Evolutionary conservation across 139 green algal species (phyloP).

Genomic region (Yamagishiella unicocca): DNA sequence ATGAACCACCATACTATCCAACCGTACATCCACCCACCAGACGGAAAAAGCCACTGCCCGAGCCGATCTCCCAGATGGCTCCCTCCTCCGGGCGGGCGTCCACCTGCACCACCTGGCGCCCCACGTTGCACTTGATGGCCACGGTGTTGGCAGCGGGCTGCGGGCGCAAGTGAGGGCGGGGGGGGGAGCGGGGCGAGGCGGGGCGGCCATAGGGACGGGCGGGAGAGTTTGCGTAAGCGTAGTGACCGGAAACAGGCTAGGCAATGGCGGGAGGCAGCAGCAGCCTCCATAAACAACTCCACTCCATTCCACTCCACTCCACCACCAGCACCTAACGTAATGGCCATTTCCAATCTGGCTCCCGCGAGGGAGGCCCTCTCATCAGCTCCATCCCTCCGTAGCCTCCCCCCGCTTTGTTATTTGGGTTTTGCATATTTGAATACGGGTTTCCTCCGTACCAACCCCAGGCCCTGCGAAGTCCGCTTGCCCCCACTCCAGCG

Average conservation of each 20-base stretch:
- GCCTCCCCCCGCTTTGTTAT: no score
- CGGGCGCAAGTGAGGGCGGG: background rate
- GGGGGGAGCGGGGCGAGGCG: background rate
- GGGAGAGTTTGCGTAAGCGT: background rate
- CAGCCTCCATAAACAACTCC: background rate
- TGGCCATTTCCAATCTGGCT: no score
- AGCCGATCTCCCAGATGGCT: background rate
- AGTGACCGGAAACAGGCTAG: background rate
- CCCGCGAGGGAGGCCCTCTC: no score
- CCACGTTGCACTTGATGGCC: background rate
- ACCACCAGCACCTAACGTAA: no score
- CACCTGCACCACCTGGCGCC: background rate
- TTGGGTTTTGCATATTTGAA: no score
- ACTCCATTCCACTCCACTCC: background rate
- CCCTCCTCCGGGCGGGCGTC: background rate
- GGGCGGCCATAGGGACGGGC: background rate
- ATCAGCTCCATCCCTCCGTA: no score
- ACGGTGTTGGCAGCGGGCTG: background rate
- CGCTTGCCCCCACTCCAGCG: no score
- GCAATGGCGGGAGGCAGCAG: background rate
- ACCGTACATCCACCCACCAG: constrained; percentile 19
- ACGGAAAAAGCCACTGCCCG: background rate
- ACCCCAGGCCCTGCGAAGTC: no score
- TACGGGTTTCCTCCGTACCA: no score
- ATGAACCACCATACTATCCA: background rate